A percentile compares a stretch with the other conserved stretches of the same genome.
These are phyloP conservation scores for Trichoderma reesei DNA, from an alignment of 495 filamentous ascomycete species.

Conservation along the genomic window DNA sequence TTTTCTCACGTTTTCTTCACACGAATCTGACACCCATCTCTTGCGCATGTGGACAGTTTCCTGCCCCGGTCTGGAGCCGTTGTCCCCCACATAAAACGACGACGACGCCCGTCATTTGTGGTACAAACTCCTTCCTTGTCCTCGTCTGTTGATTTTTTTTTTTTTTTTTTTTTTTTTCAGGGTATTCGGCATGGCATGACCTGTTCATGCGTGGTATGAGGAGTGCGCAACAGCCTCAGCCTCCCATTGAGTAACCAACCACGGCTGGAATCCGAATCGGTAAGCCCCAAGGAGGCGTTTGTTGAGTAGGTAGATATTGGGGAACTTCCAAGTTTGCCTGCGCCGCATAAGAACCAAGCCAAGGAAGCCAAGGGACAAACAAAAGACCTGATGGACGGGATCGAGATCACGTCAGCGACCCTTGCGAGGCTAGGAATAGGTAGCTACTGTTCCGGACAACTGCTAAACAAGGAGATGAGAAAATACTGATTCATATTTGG, in stretches of 20 bases:
- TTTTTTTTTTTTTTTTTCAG: not conserved
- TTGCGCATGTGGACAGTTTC: not conserved
- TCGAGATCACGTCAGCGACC: constrained; percentile 4
- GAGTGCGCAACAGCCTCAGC: too few species aligned
- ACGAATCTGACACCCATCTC: not conserved
- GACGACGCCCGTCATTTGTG: not conserved
- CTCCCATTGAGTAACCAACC: too few species aligned
- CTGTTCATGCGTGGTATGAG: not conserved
- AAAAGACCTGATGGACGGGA: not conserved
- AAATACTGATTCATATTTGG: not conserved
- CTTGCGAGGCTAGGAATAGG: not conserved
- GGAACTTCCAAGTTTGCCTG: not conserved
- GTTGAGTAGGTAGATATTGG: not conserved
- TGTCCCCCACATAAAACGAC: not conserved
- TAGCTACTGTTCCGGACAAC: not conserved
- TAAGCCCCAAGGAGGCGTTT: too few species aligned
- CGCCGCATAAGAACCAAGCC: not conserved
- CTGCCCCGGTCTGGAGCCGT: not conserved
- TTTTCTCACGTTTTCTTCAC: too few species aligned
- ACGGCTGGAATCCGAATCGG: too few species aligned
- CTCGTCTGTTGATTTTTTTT: too few species aligned
- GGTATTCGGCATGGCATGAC: not conserved
- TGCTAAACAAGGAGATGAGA: not conserved
- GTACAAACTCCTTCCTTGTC: too few species aligned
- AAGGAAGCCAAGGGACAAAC: not conserved